Conservation (phyloP, 768 basidiomycete species). For the Lactarius pseudohatsudake region DNA sequence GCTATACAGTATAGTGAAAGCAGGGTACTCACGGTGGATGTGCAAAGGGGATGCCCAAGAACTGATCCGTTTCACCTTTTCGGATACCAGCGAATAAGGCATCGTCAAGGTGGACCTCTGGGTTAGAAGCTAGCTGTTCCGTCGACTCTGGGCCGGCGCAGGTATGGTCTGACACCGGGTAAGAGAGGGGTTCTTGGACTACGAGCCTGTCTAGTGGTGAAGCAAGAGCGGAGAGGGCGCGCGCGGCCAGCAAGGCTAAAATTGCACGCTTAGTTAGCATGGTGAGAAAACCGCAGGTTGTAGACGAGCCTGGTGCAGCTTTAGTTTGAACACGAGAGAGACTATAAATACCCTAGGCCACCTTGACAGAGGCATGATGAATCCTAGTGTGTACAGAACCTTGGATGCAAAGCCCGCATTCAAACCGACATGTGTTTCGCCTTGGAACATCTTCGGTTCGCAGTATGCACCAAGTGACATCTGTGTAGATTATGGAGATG, state of each 20-base stretch:
- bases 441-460: background rate
- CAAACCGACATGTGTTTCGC: too few species aligned
- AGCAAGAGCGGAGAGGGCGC: conserved; percentile 16
- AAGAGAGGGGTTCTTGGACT: conserved; percentile 4
- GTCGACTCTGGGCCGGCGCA: background rate
- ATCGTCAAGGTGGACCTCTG: conserved; percentile 34
- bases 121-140: background rate
- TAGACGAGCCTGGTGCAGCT: background rate
- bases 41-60: conserved; percentile 45
- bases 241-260: conserved; percentile 12
- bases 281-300: background rate
- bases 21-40: conserved; percentile 38
- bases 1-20: background rate
- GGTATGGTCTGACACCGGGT: background rate
- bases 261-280: conserved; percentile 14
- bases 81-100: conserved; percentile 35
- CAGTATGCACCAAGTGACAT: background rate
- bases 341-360: conserved; percentile 3
- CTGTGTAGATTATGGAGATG: background rate
- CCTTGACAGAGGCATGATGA: background rate
- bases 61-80: conserved; percentile 34
- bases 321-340: background rate
- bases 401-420: background rate
- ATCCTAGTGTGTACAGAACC: background rate
- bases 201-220: background rate